These are phyloP conservation scores for Candida krabiensis DNA, from an alignment of 805 yeast species.

Conservation along the genomic window DNA sequence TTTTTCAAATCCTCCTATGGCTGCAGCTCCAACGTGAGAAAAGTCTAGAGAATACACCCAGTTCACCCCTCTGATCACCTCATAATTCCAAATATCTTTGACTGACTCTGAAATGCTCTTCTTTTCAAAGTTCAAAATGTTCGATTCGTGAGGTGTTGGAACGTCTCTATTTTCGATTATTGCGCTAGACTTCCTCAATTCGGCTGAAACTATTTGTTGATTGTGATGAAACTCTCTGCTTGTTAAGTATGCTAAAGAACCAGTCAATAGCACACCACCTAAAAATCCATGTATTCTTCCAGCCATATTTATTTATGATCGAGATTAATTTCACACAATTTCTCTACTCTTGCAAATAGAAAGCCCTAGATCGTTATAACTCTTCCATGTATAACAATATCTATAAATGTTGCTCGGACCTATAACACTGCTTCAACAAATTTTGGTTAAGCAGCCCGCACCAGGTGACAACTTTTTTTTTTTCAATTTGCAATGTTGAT, in stretches of 20 bases:
- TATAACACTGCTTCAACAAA: too few relatives aligned
- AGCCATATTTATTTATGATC: constrained; percentile 30
- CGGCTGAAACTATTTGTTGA: constrained; percentile 44
- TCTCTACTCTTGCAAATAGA: too few relatives aligned
- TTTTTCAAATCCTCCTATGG: constrained; percentile 15
- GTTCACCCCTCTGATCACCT: constrained; percentile 60
- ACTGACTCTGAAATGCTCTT: constrained; percentile 57
- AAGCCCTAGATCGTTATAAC: too few relatives aligned
- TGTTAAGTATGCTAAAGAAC: constrained; percentile 62
- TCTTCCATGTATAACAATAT: too few relatives aligned
- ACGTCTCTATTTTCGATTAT: constrained; percentile 55
- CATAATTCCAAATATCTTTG: constrained; percentile 80
- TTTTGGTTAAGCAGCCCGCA: too few relatives aligned
- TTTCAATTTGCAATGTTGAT: too few relatives aligned
- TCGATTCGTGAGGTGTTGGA: constrained; percentile 44
- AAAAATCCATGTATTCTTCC: constrained; percentile 56
- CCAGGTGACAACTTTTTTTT: too few relatives aligned
- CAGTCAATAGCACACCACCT: constrained; percentile 62
- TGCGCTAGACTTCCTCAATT: constrained; percentile 48
- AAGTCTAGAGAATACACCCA: constrained; percentile 50
- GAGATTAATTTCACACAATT: too few relatives aligned
- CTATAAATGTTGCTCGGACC: too few relatives aligned
- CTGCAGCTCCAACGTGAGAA: constrained; percentile 15
- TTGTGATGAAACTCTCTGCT: constrained; percentile 53
- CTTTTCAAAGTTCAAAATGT: constrained; percentile 44